Evolutionary conservation across 345 rosid genomes (phyloP).

Genomic region (Pistacia atlantica): DNA sequence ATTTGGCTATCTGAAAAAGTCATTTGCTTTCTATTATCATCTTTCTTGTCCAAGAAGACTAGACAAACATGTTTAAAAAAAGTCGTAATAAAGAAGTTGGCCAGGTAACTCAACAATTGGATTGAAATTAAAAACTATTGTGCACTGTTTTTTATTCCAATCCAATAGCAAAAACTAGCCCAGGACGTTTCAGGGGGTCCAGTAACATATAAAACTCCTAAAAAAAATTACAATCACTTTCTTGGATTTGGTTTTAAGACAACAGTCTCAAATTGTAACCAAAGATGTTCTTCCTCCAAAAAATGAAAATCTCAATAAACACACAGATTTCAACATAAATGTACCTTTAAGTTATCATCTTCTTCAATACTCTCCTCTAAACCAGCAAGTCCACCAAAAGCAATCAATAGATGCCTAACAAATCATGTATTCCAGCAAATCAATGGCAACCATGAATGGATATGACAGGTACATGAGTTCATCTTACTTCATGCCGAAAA

Average conservation of each 20-base stretch:
- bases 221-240: neutral
- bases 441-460: slow-evolving; percentile 1
- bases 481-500: neutral
- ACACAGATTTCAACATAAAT: neutral
- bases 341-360: slow-evolving; percentile 73
- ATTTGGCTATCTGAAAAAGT: neutral
- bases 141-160: no score
- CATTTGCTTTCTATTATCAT: neutral
- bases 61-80: neutral
- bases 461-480: neutral
- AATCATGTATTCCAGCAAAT: slow-evolving; percentile 1
- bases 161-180: no score
- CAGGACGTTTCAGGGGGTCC: no score
- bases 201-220: no score
- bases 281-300: neutral
- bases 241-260: neutral
- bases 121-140: no score
- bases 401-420: slow-evolving; percentile 80
- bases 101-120: no score
- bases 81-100: no score
- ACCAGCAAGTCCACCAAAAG: slow-evolving; percentile 97
- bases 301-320: neutral
- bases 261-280: neutral
- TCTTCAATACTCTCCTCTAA: slow-evolving; percentile 81
- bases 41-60: neutral